A percentile compares a stretch with the other conserved stretches of the same genome.
phyloP scores from a whole-genome alignment of 108 stramenopile genomes.

The Stephanodiscus triporus region DNA sequence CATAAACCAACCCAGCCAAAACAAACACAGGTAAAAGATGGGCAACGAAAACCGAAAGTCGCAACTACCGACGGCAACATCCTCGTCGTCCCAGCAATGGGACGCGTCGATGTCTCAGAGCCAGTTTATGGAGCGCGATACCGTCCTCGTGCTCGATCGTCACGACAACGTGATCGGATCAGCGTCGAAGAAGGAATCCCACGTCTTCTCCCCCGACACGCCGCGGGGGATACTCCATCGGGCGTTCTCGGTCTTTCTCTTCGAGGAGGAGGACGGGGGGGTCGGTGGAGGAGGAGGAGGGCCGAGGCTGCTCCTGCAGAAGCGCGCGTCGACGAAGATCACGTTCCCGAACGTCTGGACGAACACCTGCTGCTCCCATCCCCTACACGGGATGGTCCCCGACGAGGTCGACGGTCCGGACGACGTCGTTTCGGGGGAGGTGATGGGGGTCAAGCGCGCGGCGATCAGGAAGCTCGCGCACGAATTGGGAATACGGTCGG shows the following conservation, averaged over 20 bases:
- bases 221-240: conserved; percentile 92
- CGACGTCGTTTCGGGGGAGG: conserved; percentile 66
- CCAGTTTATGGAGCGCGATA: conserved; percentile 88
- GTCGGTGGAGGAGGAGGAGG: conserved; percentile 56
- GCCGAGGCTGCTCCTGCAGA: conserved; percentile 84
- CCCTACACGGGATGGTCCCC: conserved; percentile 88
- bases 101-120: conserved; percentile 41
- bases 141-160: conserved; percentile 78
- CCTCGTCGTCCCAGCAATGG: neutral
- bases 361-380: conserved; percentile 99
- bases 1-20: no score
- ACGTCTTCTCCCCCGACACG: conserved; percentile 67
- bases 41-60: neutral
- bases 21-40: neutral
- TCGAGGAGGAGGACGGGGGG: conserved; percentile 60
- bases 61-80: no score
- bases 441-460: conserved; percentile 92
- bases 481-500: conserved; percentile 89
- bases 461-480: conserved; percentile 97
- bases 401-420: conserved; percentile 76
- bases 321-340: conserved; percentile 94
- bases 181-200: conserved; percentile 73
- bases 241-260: conserved; percentile 98
- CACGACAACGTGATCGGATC: conserved; percentile 84
- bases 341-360: conserved; percentile 99